phyloP scores from a whole-genome alignment of 768 basidiomycete genomes.

The Tulasnella sp. region DNA sequence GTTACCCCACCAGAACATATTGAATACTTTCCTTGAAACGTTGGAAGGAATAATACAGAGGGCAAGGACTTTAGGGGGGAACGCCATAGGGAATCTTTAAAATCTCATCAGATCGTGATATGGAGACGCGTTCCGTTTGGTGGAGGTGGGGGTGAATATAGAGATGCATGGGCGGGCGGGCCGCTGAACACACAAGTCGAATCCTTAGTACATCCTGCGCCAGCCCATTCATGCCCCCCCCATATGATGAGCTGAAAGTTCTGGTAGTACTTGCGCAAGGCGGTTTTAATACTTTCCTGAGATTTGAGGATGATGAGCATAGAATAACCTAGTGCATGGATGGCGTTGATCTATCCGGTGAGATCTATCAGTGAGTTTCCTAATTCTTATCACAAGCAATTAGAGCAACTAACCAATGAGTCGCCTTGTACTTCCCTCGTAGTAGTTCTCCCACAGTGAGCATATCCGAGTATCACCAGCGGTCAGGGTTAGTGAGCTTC shows the following conservation, averaged over 20 bases:
- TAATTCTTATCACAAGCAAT: no score
- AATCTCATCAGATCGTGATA: background rate
- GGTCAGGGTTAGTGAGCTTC: no score
- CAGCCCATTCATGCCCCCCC: background rate
- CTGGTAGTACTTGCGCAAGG: background rate
- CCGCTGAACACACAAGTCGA: background rate
- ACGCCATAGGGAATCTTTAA: background rate
- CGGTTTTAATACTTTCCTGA: background rate
- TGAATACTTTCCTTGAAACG: constrained; percentile 8
- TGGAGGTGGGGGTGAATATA: background rate
- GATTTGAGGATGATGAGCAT: background rate
- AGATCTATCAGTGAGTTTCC: background rate
- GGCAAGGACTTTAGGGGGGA: no score
- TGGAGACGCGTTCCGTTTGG: background rate
- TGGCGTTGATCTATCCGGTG: background rate
- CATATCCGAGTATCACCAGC: background rate
- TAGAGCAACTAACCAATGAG: background rate
- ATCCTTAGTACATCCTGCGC: no score
- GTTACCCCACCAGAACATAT: background rate
- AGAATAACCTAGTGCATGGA: constrained; percentile 7
- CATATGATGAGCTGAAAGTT: background rate
- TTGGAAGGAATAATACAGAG: no score
- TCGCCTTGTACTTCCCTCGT: background rate
- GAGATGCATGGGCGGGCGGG: background rate
- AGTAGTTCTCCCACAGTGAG: background rate